Conservation (phyloP, 2,329 filamentous ascomycete genomes). For the Apiospora pterosperma region DNA sequence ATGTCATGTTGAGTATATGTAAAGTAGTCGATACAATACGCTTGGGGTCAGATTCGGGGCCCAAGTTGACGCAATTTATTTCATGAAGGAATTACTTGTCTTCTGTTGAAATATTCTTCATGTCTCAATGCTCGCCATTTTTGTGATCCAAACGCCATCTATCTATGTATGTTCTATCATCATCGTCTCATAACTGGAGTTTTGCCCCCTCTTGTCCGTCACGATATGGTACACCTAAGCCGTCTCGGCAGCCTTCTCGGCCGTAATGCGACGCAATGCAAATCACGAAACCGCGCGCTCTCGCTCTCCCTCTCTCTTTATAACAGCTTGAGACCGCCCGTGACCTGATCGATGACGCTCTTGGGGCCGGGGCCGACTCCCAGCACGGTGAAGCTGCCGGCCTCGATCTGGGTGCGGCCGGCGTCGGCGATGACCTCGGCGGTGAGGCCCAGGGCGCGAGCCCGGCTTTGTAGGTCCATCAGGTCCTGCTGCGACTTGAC, state of each 20-base stretch:
- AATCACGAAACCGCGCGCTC: not conserved
- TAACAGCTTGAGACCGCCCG: conserved; percentile 28
- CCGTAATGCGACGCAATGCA: not conserved
- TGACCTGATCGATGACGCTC: conserved; percentile 78
- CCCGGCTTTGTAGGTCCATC: conserved; percentile 69
- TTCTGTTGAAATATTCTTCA: not conserved
- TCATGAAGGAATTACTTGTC: not conserved
- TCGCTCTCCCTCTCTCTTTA: conserved; percentile 9
- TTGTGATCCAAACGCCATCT: not conserved
- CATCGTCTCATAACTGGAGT: not conserved
- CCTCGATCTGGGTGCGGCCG: conserved; percentile 94
- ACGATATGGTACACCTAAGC: not conserved
- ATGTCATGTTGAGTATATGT: not conserved
- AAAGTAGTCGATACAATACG: not conserved
- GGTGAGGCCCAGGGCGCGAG: conserved; percentile 78
- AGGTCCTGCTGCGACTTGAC: conserved; percentile 83
- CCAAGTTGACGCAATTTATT: not conserved
- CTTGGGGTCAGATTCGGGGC: not conserved
- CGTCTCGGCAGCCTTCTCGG: not conserved
- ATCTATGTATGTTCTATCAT: conserved; percentile 2
- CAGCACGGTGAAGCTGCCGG: conserved; percentile 87
- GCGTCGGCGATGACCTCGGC: conserved; percentile 91
- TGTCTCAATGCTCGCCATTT: not conserved
- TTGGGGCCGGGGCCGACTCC: conserved; percentile 80
- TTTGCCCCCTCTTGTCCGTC: not conserved